Evolutionary conservation across 768 basidiomycete species (phyloP).

Genomic region (Kwoniella heveanensis): DNA sequence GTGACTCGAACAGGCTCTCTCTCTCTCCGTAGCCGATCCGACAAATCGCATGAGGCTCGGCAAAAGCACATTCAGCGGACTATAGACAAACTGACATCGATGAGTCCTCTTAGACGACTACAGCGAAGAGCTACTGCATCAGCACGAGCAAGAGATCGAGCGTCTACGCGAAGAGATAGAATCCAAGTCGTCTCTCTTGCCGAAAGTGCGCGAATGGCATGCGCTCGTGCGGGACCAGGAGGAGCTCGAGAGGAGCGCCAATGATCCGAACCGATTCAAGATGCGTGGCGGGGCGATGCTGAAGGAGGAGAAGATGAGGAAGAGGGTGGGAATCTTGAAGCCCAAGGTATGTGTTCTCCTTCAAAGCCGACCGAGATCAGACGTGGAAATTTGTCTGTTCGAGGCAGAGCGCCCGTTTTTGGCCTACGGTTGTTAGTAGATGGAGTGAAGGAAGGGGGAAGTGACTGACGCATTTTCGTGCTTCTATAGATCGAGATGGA

Average conservation of each 20-base stretch:
- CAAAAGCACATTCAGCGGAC: too few species aligned
- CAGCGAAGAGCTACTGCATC: conserved; percentile 79
- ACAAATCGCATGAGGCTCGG: too few species aligned
- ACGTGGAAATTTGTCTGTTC: too few species aligned
- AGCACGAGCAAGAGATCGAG: conserved; percentile 82
- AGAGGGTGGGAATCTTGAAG: conserved; percentile 87
- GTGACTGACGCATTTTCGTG: too few species aligned
- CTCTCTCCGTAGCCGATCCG: too few species aligned
- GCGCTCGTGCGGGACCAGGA: conserved; percentile 87
- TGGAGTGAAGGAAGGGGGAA: too few species aligned
- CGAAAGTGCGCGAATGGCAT: conserved; percentile 81
- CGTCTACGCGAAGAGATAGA: conserved; percentile 80
- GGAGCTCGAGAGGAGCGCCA: conserved; percentile 65
- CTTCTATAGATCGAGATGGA: conserved; percentile 88
- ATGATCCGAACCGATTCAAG: conserved; percentile 52
- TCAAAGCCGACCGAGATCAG: too few species aligned
- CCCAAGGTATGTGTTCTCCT: too few species aligned
- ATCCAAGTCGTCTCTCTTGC: conserved; percentile 73
- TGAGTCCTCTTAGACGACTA: conserved; percentile 66
- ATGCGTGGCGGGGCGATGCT: conserved; percentile 60
- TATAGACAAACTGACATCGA: background rate
- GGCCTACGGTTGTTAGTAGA: too few species aligned
- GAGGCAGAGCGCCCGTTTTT: too few species aligned
- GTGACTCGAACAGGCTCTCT: too few species aligned
- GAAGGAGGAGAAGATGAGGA: conserved; percentile 96